These are phyloP conservation scores for Fusarium fracticaudum DNA, from an alignment of 2,329 filamentous ascomycete species.

Conservation along the genomic window DNA sequence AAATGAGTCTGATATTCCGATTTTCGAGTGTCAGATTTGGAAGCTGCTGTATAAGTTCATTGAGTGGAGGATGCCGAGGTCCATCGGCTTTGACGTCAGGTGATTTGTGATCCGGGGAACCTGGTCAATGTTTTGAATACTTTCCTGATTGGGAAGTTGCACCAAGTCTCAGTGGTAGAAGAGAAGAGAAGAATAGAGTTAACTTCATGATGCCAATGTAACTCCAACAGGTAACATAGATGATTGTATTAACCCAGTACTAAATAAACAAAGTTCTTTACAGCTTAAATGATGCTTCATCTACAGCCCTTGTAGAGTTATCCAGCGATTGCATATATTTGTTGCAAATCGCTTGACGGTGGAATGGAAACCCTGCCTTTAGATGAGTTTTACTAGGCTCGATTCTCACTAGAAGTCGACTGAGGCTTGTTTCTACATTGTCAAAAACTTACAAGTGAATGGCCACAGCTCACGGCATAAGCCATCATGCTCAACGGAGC, in stretches of 20 bases:
- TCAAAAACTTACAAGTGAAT: background rate
- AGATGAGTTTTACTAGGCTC: background rate
- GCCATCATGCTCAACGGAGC: background rate
- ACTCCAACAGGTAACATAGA: background rate
- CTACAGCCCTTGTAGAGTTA: background rate
- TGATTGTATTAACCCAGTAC: background rate
- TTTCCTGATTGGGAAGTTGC: slow-evolving; percentile 3
- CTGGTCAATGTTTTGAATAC: background rate
- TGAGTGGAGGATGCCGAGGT: slow-evolving; percentile 22
- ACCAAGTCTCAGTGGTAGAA: background rate
- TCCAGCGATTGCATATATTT: accelerated
- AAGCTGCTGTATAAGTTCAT: background rate
- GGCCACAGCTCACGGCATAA: background rate
- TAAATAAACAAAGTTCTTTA: too few relatives aligned
- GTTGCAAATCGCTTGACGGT: background rate
- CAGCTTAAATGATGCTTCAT: background rate
- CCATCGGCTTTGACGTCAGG: slow-evolving; percentile 26
- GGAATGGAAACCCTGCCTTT: background rate
- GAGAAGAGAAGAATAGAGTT: background rate
- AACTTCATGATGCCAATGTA: background rate
- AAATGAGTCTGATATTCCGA: background rate
- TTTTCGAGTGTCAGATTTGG: background rate
- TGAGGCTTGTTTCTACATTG: background rate
- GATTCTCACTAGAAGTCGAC: background rate
- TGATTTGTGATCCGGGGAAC: slow-evolving; percentile 14